Base-by-base conservation (phyloP, 208 protist genomes). In the Leishmania arabica region DNA sequence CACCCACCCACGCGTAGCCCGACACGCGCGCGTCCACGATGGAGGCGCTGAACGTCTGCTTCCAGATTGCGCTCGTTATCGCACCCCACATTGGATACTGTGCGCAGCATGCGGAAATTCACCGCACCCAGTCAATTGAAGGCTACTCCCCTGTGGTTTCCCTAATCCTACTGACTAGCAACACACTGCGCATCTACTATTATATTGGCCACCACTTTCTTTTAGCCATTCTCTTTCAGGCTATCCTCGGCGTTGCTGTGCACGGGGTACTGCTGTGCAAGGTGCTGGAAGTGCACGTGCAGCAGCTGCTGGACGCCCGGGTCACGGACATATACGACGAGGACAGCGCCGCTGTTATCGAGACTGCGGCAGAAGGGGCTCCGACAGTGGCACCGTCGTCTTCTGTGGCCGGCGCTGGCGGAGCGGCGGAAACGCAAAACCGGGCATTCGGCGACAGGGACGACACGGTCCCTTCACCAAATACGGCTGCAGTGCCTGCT, bases 141-240 rank as follows among this genome's bases (percentile, higher is more conserved):
- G 93, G 91, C 51, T 97, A 95, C 75, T 85, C 93, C 1, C 83
- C 86, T 0, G 40, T 95, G 40, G 92, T 95, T 1, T 97, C 94
- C 9, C 72, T 95, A 5, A 95, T 97, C 69, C 74, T 97, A 0
- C 79, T 97, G 17, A 80, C 79, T 0, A 95, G 94, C 81, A 95
- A 97, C 86, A 95, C 87, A 3, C 81, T 95, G 19, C 92, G 94
- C 31, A 84, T 97, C 49, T 88, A 91, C 62, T 97, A 95, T 69
- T 97, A 83, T 77, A 60, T 95, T 40, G 94, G 94, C 1, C 27
- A 89, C 24, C 84, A 40, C 49, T 97, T 86, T 86, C 88, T 89
- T 17, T 53, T 91, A 3, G 88, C 91, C 17, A 79, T 97, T 51
- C 77, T 97, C 24, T 87, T 92, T 68, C 94, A 97, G 83, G 76